phyloP scores from a whole-genome alignment of 768 basidiomycete species.

The Leucogyrophana mollusca region DNA sequence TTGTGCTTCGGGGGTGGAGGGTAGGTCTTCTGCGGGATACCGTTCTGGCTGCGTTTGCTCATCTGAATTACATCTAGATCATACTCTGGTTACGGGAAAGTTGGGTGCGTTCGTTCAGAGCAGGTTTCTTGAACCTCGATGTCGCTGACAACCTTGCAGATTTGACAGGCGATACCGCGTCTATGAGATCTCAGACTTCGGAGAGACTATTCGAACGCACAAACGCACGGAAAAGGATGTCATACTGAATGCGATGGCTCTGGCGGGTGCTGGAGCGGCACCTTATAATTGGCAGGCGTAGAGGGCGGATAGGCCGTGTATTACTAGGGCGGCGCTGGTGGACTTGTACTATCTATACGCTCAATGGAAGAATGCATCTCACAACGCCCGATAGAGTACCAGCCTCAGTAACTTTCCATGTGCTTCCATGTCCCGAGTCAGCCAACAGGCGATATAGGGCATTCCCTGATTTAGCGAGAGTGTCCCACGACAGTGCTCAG shows the following conservation, averaged over 20 bases:
- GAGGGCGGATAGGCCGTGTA: background rate
- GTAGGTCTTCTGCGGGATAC: conserved; percentile 36
- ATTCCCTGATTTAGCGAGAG: no score
- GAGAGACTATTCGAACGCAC: conserved; percentile 88
- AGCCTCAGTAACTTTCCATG: no score
- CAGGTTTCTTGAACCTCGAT: background rate
- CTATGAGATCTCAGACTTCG: conserved; percentile 84
- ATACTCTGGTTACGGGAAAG: conserved; percentile 77
- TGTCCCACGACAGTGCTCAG: no score
- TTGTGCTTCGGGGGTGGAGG: conserved; percentile 88
- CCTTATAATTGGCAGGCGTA: conserved; percentile 20
- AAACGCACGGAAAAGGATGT: conserved; percentile 77
- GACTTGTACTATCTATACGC: background rate
- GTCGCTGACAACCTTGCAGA: conserved; percentile 32
- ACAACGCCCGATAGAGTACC: no score
- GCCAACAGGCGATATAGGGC: no score
- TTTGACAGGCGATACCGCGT: conserved; percentile 92
- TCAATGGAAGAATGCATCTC: background rate
- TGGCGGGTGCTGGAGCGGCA: conserved; percentile 52
- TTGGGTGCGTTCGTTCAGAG: conserved; percentile 51
- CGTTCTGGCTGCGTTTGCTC: background rate
- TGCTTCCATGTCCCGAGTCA: no score
- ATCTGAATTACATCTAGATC: conserved; percentile 47
- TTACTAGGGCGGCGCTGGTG: background rate
- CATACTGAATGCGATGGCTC: conserved; percentile 60